Base-by-base conservation (phyloP, 768 basidiomycete genomes). In the Lactarius indigo region DNA sequence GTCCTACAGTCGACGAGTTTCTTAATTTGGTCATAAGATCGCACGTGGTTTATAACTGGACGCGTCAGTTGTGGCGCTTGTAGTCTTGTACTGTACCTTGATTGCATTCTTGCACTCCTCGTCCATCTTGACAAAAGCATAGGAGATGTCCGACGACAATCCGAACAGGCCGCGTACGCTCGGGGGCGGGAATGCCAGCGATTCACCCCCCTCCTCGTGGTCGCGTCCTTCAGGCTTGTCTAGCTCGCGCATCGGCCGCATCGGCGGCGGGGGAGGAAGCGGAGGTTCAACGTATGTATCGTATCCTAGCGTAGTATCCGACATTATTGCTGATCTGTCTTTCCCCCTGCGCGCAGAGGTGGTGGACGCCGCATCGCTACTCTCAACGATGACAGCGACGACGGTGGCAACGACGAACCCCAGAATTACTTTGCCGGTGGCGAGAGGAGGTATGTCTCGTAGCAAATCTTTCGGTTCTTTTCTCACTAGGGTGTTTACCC, bases 381-480 rank as follows among this genome's bases (percentile, higher is more conserved):
- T 12, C 64, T 78, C 33, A 82, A 84, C 17, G 85, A 85, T 33
- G 86, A 86, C 1, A 82, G 81, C 13, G 80, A 80, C 3, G 82
- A 83, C 42, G 65, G 57, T 12, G 80, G 79, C 9, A 78, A 79
- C 8, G 78, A 76, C 9, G 81, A 82, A 52, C 79, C 78, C 5
- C 80, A 82, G 41, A 82, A 83, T 20, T 92, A 89, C 83, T 98
- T 93, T 76, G 89, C 96, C 3, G 96, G 96, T n/a, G 96, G 96
- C 0, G 96, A 96, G 75, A 81, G 92, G 73, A 95, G 94, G 95
- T 92, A 39, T 37, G 75, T 59, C 30, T 6, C 47, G 13, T 50
- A 13, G 44, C 44, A 12, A 23, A 4, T 47, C 17, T 8, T 6
- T 7, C 17, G 17, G 18, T 5, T 7, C 44, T 35, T 42, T 42